Base-by-base conservation (phyloP, 2,329 filamentous ascomycete species). In the Gnomoniopsis sp. region DNA sequence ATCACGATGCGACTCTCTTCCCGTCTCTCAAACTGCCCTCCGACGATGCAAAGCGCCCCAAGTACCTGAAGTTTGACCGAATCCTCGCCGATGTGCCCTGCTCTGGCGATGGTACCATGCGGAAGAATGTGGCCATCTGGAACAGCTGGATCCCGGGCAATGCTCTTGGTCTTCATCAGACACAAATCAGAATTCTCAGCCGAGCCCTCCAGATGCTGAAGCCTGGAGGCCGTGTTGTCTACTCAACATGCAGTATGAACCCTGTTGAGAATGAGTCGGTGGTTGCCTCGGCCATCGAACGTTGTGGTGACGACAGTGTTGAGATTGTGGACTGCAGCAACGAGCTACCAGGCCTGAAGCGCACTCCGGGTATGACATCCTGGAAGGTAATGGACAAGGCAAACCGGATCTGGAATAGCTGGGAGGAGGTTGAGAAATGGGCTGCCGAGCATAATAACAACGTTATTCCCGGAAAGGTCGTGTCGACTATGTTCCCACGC, bases 191-290 rank as follows among this genome's bases (percentile, higher is more conserved):
- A 49, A 99, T 99, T 65, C 79, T 99, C 51, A 90, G 96, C 58
- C 88, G 95, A 62, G 91, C 95, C 34, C 81, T 99, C 53, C 93
- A 98, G 76, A 91, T 99, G 87, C 85, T 99, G 65, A 98, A 97
- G 79, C 89, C 91, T 57, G 93, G 95, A 44, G 95, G 95, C 53
- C 86, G 93, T 63, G 90, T 98, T 30, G 93, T 99, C 54, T 99
- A 98, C 77, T 98, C 93, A 3, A 99, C 95, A 21, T 99, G 95
- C 81, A 97, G 92, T 74, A 91, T 99, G 90, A 99, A 99, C 75
- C 95, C 95, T 0, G 86, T 98, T 30, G 95, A 99, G 78, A 96
- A 99, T 69, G 95, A 99, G 75, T 88, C 95, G 7, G 92, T 98
- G 17, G 80, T 99, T 61, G 87, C 90, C 1, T 88, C 89, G 26